Evolutionary conservation across 2,329 filamentous ascomycete genomes (phyloP), one percentile per base, ranked within the genome.

Genomic region (Trichoderma pleuroti): DNA sequence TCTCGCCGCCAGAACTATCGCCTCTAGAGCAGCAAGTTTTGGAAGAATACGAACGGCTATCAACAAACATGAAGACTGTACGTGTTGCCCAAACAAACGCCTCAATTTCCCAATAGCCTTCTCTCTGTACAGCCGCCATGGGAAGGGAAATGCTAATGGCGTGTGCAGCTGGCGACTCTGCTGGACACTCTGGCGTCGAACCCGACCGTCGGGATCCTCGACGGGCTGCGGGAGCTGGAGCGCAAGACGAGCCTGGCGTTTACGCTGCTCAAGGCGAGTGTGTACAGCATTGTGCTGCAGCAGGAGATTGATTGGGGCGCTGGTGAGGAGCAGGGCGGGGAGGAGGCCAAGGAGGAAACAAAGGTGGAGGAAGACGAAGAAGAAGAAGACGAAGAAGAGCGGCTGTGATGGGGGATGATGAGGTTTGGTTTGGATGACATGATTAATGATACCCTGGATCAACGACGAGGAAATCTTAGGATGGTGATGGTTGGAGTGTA

Each of bases 261-360:
- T 81, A 99, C 96, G 73, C 82, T 98, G 79, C 87, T 99, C 79
- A 99, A 99, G 85, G 95, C 96, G 21, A 98, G 95, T 81, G 96
- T 99, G 74, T 99, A 99, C 84, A 97, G 93, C 79, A 99, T 99
- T 84, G 94, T 99, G 72, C 81, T 99, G 84, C 95, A 99, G 87
- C 95, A 98, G 86, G 93, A 98, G 87, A 93, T 97, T 77, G 90
- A 91, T 73, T 92, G 91, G 81, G 92, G 88, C 75, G 78, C 78
- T 52, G 74, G 75, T 36, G 70, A 49, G 42, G 42, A 21, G 42
- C 42, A 49, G 46, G 21, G 1, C 26, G n/a, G 5, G 10, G 59
- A 18, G 32, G n/a, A 7, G 46, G 32, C 12, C 62, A 57, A 24
- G 57, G n/a, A n/a, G 34, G 46, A 46, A 6, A 49, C 42, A 8